Base-by-base conservation (phyloP, 148 eudicot species). In the Suaeda aralocaspica region DNA sequence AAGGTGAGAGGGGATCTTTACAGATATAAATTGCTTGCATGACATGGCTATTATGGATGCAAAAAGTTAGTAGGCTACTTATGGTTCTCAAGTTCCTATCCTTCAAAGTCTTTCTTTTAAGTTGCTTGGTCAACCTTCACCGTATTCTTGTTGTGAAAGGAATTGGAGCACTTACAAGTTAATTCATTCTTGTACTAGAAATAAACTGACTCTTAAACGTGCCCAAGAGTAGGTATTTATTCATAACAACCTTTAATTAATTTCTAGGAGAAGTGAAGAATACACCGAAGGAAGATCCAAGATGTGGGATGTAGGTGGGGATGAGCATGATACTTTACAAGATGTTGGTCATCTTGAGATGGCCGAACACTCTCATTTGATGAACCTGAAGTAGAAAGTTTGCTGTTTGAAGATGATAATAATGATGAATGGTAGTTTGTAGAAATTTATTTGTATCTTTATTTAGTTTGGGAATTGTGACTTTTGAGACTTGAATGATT, bases 101-200 rank as follows among this genome's bases (percentile, higher is more conserved):
- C 72, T 67, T 60, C 72, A 59, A 74, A 15, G 34, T 25, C 22
- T 74, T 33, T 67, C 77, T 67, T 18, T 67, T 2, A 75, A 39
- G n/a, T 5, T 75, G 29, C 67, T 75, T 45, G 62, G 42, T 1
- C 57, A 67, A n/a, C 66, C 59, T 29, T 28, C 66, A 10, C 46
- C 66, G 1, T 66, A 55, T 0, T 74, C 77, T 41, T 66, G 58
- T 58, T 45, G 66, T 31, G 59, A 74, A 59, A 48, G 68, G 2
- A 74, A 74, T 59, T 49, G 67, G 51, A 68, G 60, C 13, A 4
- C n/a, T n/a, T 74, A 56, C 31, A 39, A 33, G 19, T 74, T 74
- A 21, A 74, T 74, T 44, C 49, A 66, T 31, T 67, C 64, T n/a
- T 16, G 61, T 48, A 28, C 9, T 50, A 53, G 68, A 75, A 75